Evolutionary conservation across 108 stramenopile genomes (phyloP).

Genomic region (Conticribra guillardii): DNA sequence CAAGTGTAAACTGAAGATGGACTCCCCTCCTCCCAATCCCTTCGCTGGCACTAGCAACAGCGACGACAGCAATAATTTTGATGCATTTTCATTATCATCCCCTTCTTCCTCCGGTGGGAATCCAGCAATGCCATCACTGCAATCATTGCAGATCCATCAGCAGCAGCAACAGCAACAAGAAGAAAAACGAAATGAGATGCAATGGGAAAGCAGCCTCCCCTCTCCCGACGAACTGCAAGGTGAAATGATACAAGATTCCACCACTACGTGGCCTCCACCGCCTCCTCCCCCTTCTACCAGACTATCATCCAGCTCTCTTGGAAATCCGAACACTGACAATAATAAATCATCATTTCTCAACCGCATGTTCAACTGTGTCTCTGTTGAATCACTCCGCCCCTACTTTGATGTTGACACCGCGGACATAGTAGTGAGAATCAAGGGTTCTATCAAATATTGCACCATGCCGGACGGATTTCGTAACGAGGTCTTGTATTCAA

Average conservation of each 20-base stretch:
- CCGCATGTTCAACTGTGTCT: constrained; percentile 25
- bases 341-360: constrained; percentile 27
- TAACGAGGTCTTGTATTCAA: constrained; percentile 58
- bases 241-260: constrained; percentile 14
- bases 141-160: constrained; percentile 30
- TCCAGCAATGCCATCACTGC: constrained; percentile 11
- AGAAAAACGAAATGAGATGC: constrained; percentile 2
- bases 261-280: constrained; percentile 20
- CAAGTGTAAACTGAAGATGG: too few relatives aligned
- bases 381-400: constrained; percentile 33
- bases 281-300: constrained; percentile 3
- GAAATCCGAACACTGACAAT: constrained; percentile 6
- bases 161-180: constrained; percentile 12
- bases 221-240: constrained; percentile 37
- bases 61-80: constrained; percentile 4
- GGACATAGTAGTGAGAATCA: constrained; percentile 29
- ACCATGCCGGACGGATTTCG: constrained; percentile 76
- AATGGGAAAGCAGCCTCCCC: constrained; percentile 13
- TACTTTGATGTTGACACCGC: constrained; percentile 52
- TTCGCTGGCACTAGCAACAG: constrained; percentile 3
- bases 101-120: neutral
- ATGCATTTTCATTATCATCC: constrained; percentile 22
- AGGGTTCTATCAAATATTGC: constrained; percentile 52
- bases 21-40: constrained; percentile 25
- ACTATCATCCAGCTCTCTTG: neutral